Conservation (phyloP, 306 rosid species). For the Sicyos edulis region DNA sequence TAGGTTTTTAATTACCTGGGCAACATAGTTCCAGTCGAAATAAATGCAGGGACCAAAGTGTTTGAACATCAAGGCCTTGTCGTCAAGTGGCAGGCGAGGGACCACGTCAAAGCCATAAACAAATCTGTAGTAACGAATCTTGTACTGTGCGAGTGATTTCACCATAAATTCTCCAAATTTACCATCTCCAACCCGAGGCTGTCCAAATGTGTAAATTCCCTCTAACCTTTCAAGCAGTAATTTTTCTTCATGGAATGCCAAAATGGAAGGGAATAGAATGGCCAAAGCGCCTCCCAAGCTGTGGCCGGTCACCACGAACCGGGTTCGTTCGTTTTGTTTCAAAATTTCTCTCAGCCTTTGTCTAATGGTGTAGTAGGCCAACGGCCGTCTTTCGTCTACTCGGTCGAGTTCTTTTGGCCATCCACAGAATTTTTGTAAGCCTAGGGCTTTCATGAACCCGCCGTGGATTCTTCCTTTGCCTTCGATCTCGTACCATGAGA, state of each 20-base stretch:
- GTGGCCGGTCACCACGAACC: slow-evolving; percentile 71
- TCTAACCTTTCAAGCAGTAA: slow-evolving; percentile 55
- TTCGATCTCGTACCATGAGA: slow-evolving; percentile 60
- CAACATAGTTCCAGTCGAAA: slow-evolving; percentile 56
- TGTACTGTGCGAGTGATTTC: slow-evolving; percentile 32
- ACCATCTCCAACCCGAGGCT: slow-evolving; percentile 66
- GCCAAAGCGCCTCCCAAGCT: slow-evolving; percentile 85
- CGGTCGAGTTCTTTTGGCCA: slow-evolving; percentile 55
- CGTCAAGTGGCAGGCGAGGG: slow-evolving; percentile 59
- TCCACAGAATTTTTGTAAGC: slow-evolving; percentile 29
- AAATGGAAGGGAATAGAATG: slow-evolving; percentile 47
- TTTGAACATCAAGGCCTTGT: slow-evolving; percentile 46
- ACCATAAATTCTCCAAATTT: slow-evolving; percentile 54
- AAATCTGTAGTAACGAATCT: slow-evolving; percentile 46
- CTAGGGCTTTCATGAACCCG: slow-evolving; percentile 70
- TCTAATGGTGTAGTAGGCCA: slow-evolving; percentile 58
- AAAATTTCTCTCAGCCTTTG: slow-evolving; percentile 31
- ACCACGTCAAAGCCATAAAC: slow-evolving; percentile 61
- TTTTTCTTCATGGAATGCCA: slow-evolving; percentile 45
- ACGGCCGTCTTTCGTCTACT: background rate
- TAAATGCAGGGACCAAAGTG: slow-evolving; percentile 57
- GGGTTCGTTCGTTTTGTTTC: slow-evolving; percentile 35
- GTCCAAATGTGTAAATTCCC: slow-evolving; percentile 79
- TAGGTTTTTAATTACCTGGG: slow-evolving; percentile 34
- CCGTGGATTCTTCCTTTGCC: slow-evolving; percentile 53